Base-by-base conservation (phyloP, 2,329 filamentous ascomycete species). In the Phialophora verrucosa region DNA sequence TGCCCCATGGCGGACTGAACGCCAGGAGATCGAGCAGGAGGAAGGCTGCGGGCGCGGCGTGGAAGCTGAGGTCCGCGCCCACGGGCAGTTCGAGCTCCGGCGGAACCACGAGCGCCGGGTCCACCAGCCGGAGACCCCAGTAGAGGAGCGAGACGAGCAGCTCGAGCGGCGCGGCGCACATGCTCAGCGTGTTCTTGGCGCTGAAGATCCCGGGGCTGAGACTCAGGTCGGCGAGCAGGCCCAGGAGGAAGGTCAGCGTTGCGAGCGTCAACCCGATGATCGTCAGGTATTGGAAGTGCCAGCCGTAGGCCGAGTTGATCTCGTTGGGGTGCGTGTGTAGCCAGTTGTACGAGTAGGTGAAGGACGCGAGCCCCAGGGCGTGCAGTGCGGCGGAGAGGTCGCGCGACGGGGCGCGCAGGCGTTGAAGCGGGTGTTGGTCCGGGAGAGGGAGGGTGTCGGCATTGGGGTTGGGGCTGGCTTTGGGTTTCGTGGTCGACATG, bases 231-330 rank as follows among this genome's bases (percentile, higher is more conserved):
- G 87, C 84, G 50, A 86, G 71, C 1, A 88, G 77, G 42, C 80
- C 87, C 63, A 81, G 74, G 25, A 76, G 64, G 75, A 88, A 88
- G 38, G 86, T 87, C 53, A 82, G 42, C 2, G 85, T 85, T 0
- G 85, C 81, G 58, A 88, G 76, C 4, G 81, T 77, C 6, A 88
- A 80, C 51, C 87, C 87, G 71, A 89, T 83, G 71, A 88, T 87
- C 66, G 87, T 89, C 25, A 89, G 79, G 73, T 87, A 88, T 77
- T 88, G 87, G 67, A 89, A 83, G 73, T 89, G 87, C 86, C 87
- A 88, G 71, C 87, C 87, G 75, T 87, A 88, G 42, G 85, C 84
- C 14, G 85, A 79, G 70, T 85, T 87, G 50, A 82, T 86, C 70
- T 65, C 27, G 66, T 78, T 81, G 7, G 80, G 80, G 67, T 82